phyloP scores from a whole-genome alignment of 768 basidiomycete species.

The Suillus discolor region DNA sequence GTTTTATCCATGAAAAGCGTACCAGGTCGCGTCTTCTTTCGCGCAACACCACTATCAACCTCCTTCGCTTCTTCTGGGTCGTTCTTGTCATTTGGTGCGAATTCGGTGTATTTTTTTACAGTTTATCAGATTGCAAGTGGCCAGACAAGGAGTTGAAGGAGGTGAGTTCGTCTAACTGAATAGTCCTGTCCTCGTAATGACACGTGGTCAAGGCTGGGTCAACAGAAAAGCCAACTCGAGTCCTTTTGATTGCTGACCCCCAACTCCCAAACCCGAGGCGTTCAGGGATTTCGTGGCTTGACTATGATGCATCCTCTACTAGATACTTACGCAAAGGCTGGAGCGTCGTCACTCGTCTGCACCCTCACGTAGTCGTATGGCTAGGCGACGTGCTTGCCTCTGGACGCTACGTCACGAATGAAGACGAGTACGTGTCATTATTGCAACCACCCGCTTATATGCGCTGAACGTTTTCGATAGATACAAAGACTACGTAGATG shows the following conservation, averaged over 20 bases:
- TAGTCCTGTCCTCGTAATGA: conserved; percentile 13
- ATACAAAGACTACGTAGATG: conserved; percentile 57
- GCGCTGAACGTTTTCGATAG: conserved; percentile 38
- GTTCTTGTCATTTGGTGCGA: conserved; percentile 68
- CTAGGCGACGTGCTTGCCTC: conserved; percentile 77
- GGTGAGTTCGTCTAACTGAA: conserved; percentile 24
- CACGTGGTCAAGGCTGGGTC: conserved; percentile 17
- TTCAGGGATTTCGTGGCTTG: conserved; percentile 41
- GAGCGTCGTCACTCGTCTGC: conserved; percentile 58
- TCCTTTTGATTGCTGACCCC: conserved; percentile 71
- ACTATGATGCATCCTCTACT: conserved; percentile 49
- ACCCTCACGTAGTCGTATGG: conserved; percentile 69
- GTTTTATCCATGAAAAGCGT: conserved; percentile 31
- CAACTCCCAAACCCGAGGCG: conserved; percentile 50
- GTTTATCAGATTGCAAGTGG: conserved; percentile 61
- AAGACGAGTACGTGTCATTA: conserved; percentile 43
- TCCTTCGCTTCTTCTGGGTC: conserved; percentile 55
- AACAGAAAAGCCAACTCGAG: conserved; percentile 44
- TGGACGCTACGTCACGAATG: conserved; percentile 54
- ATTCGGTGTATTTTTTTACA: conserved; percentile 58
- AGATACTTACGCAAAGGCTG: conserved; percentile 71
- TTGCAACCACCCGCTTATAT: conserved; percentile 3
- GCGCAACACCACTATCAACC: conserved; percentile 39
- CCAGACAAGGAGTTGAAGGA: conserved; percentile 41
- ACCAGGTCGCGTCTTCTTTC: conserved; percentile 25